Evolutionary conservation across 1,139 yeast genomes (phyloP).

Genomic region (Hemisphaericaspora xylofermentans): DNA sequence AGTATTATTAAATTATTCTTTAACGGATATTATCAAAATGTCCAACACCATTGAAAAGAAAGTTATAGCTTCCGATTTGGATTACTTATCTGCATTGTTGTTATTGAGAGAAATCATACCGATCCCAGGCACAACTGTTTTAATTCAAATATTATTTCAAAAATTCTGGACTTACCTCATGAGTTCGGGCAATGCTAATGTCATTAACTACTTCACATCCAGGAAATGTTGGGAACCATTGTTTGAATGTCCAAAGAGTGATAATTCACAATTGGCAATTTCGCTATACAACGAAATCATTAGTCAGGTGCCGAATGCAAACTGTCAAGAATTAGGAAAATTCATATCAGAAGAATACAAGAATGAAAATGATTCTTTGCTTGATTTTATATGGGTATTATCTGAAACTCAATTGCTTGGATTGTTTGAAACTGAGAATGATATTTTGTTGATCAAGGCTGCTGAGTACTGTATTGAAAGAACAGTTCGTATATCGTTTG

Average conservation of each 20-base stretch:
- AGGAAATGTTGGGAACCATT: slow-evolving; percentile 17
- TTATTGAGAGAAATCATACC: slow-evolving; percentile 31
- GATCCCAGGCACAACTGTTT: slow-evolving; percentile 1
- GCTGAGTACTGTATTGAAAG: slow-evolving; percentile 4
- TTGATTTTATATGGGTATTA: slow-evolving; percentile 18
- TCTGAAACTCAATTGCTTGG: slow-evolving; percentile 13
- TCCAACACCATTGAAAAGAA: slow-evolving; percentile 20
- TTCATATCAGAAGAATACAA: slow-evolving; percentile 7
- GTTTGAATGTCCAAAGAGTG: slow-evolving; percentile 3
- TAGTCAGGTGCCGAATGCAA: slow-evolving; percentile 4
- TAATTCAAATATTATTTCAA: slow-evolving; percentile 23
- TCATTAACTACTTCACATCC: slow-evolving; percentile 19
- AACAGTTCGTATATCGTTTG: slow-evolving; percentile 4
- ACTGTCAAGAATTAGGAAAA: background rate
- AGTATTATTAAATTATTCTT: slow-evolving; percentile 16
- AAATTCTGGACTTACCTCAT: slow-evolving; percentile 45
- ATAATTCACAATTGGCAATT: slow-evolving; percentile 6
- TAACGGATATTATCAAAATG: slow-evolving; percentile 17
- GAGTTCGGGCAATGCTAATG: slow-evolving; percentile 9
- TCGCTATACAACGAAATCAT: slow-evolving; percentile 13
- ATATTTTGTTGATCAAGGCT: slow-evolving; percentile 3
- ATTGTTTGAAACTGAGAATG: slow-evolving; percentile 3
- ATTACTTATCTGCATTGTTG: slow-evolving; percentile 44
- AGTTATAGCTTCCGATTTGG: slow-evolving; percentile 45
- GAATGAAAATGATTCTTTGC: slow-evolving; percentile 1